Base-by-base conservation (phyloP, 2,329 filamentous ascomycete genomes). In the Cordyceps militaris region DNA sequence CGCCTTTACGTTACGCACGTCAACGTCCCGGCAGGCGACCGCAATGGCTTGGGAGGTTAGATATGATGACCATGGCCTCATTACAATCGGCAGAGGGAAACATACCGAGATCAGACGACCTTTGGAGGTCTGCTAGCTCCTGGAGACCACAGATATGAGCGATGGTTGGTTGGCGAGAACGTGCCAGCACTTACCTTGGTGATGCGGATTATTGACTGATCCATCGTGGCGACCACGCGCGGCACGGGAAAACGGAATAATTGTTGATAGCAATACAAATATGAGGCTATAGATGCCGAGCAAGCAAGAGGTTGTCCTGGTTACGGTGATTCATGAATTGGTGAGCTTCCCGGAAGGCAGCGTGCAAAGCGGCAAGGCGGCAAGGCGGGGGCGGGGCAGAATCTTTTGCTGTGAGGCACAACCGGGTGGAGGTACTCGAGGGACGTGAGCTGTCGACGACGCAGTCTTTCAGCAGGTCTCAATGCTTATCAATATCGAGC, bases 121-220 rank as follows among this genome's bases (percentile, higher is more conserved):
- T 87, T 71, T 96, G 90, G 59, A 97, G 85, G 64, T 94, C 88
- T 66, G 85, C 83, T 63, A 97, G 81, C 76, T 97, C 93, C 88
- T 94, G 57, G 59, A 57, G 52, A 34, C 16, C 32, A 14, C n/a
- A 19, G 43, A 61, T 32, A 44, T 38, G 59, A 58, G 48, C 46
- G 50, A 23, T 36, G 53, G 8, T 42, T 28, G 9, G 44, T 19
- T 36, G 44, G 24, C 21, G 14, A 38, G n/a, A 13, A 10, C 4
- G n/a, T 24, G 46, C 58, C 62, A 61, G 60, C 26, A 59, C 72
- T 65, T 77, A 91, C 88, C 77, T 90, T 89, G 62, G 89, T 89
- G 73, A 96, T 93, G 63, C 91, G 88, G 65, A 96, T 86, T 66
- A 95, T 89, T 60, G 88, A 90, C 73, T 95, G 90, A 73, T 94